A percentile compares a stretch with the other conserved stretches of the same genome.
These are phyloP conservation scores for Phytophthora fragariaefolia DNA, from an alignment of 352 stramenopile species.

Conservation along the genomic window DNA sequence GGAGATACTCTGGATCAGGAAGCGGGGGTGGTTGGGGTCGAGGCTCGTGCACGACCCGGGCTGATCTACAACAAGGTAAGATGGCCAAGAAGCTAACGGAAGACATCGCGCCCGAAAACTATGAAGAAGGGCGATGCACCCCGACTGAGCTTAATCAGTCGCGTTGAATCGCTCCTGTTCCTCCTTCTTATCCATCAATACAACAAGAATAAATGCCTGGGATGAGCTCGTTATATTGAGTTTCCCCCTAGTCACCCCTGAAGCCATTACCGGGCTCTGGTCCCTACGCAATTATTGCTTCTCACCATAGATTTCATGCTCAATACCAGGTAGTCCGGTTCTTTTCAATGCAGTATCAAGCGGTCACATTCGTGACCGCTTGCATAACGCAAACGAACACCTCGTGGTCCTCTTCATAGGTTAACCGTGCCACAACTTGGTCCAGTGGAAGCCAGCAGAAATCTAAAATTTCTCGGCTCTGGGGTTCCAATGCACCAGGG, in stretches of 20 bases:
- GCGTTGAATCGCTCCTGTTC: background rate
- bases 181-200: conserved; percentile 6
- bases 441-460: background rate
- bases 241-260: background rate
- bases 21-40: conserved; percentile 33
- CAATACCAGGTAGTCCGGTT: too few relatives aligned
- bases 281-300: background rate
- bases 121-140: background rate
- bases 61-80: conserved; percentile 23
- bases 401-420: background rate
- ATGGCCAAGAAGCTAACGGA: conserved; percentile 9
- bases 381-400: background rate
- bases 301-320: too few relatives aligned
- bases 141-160: conserved; percentile 5
- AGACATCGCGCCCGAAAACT: conserved; percentile 14
- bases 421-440: background rate
- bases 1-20: conserved; percentile 39
- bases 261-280: background rate
- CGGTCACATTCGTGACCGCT: background rate
- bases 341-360: too few relatives aligned
- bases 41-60: conserved; percentile 28
- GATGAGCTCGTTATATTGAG: too few relatives aligned
- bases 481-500: background rate
- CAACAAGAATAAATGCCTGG: conserved; percentile 18
- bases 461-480: background rate